Conservation (phyloP, 1,139 yeast genomes). For the Kodamaea arcana region DNA sequence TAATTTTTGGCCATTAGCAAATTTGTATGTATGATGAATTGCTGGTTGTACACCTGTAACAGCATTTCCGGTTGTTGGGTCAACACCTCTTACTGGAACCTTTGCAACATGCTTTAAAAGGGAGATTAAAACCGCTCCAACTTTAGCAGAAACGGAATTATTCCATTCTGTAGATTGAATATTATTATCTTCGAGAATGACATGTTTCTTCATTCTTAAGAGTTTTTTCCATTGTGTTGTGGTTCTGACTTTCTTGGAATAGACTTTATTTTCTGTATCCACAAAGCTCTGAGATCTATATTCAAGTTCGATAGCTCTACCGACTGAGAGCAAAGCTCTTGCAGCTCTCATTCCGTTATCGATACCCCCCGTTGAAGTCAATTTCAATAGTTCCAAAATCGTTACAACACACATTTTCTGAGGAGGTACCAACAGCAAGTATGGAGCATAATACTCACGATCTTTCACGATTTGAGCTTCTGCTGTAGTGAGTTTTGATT, state of each 20-base stretch:
- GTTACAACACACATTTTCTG: conserved; percentile 82
- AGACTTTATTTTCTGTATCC: conserved; percentile 52
- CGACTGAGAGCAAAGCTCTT: conserved; percentile 75
- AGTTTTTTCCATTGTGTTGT: conserved; percentile 42
- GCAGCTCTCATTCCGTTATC: conserved; percentile 86
- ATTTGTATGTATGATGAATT: conserved; percentile 83
- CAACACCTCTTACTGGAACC: conserved; percentile 70
- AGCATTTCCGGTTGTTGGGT: conserved; percentile 67
- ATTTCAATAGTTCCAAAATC: conserved; percentile 72
- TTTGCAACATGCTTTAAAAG: conserved; percentile 77
- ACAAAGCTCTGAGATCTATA: conserved; percentile 65
- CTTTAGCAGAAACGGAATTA: conserved; percentile 62
- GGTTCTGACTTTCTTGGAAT: conserved; percentile 25
- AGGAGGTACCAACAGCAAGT: conserved; percentile 63
- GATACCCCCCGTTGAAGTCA: conserved; percentile 72
- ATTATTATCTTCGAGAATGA: conserved; percentile 20
- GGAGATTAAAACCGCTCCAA: conserved; percentile 79
- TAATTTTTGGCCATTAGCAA: conserved; percentile 67
- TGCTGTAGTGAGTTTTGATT: conserved; percentile 18
- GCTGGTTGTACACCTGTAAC: conserved; percentile 83
- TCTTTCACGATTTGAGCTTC: conserved; percentile 40
- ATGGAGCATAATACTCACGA: conserved; percentile 75
- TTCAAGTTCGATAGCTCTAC: conserved; percentile 81
- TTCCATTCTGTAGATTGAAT: conserved; percentile 33
- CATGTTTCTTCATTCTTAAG: conserved; percentile 31